Evolutionary conservation across 495 filamentous ascomycete species (phyloP), one percentile per base, ranked within the genome.

Genomic region (Bathelium albidoporum): DNA sequence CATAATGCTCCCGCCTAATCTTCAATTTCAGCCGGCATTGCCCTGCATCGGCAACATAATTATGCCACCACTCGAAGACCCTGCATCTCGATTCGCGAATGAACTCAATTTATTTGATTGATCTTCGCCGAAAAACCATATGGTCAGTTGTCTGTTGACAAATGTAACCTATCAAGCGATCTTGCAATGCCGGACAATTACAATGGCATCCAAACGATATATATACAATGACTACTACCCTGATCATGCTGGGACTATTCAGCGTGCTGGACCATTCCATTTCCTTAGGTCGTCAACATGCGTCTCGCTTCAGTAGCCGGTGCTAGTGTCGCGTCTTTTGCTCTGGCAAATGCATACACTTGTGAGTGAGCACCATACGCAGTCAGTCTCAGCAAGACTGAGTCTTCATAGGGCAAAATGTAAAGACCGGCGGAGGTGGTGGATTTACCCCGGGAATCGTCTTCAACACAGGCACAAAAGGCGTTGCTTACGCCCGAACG

Each of bases 371-470:
- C 20, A 0, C 10, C 49, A 28, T 55, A 5, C 5, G 7, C 24
- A 29, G 16, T 26, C 2, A 2, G 2, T 55, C 2, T 9, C 9
- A 10, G 22, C 49, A 3, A 16, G 16, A 10, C 49, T 55, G 20
- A 55, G 1, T 29, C 24, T 28, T 29, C 24, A 28, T 20, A 55
- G 49, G 49, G 49, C 26, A 55, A 9, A 55, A 55, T 55, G 49
- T 55, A 20, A 55, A 55, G 49, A 55, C 49, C 1, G 49, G 49
- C 16, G 49, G 49, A 55, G 83, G 83, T n/a, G 83, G 83, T 43
- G 84, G 83, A 24, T 87, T 86, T 66, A 75, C 82, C 14, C 79
- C 82, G 12, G 77, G 83, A 22, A 80, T 87, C 45, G 75, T 85
- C 16, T 85, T 84, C 68, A 81, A 85, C 62, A 83, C 82, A 10